Evolutionary conservation across 164 flowering plant species (phyloP).

Genomic region (Annona squamosa): DNA sequence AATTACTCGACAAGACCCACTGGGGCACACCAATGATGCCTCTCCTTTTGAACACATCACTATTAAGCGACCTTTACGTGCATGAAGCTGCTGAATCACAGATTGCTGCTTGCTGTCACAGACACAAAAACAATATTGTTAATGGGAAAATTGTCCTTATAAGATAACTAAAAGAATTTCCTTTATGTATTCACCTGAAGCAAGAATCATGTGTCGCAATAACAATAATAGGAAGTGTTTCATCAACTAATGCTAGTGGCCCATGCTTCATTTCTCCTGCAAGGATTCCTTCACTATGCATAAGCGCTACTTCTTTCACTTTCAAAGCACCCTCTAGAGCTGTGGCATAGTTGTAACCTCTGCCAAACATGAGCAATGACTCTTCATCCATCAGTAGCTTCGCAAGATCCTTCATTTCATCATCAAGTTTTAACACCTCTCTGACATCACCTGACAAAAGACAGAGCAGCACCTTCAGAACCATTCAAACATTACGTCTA

Average conservation of each 20-base stretch:
- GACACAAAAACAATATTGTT: constrained; percentile 7
- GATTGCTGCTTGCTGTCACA: constrained; percentile 92
- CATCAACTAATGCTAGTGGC: constrained; percentile 95
- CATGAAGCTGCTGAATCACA: constrained; percentile 94
- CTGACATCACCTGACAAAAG: constrained; percentile 55
- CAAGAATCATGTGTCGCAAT: constrained; percentile 91
- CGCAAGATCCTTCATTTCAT: constrained; percentile 90
- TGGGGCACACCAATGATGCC: constrained; percentile 51
- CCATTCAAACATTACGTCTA: too few relatives aligned
- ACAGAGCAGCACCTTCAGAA: not conserved
- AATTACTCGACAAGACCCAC: constrained; percentile 67
- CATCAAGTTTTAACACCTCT: constrained; percentile 80
- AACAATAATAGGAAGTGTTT: constrained; percentile 85
- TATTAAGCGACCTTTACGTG: constrained; percentile 87
- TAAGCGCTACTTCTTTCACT: constrained; percentile 93
- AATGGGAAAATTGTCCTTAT: not conserved
- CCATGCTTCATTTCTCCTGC: constrained; percentile 99
- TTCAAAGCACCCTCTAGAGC: constrained; percentile 95
- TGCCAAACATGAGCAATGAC: constrained; percentile 92
- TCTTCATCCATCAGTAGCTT: constrained; percentile 66
- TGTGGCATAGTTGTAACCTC: constrained; percentile 97
- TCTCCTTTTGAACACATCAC: constrained; percentile 92
- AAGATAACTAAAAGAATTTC: not conserved
- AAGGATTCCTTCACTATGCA: constrained; percentile 98
- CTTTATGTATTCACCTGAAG: constrained; percentile 58